Evolutionary conservation across 2,329 filamentous ascomycete genomes (phyloP).

Genomic region (Penicillium expansum): DNA sequence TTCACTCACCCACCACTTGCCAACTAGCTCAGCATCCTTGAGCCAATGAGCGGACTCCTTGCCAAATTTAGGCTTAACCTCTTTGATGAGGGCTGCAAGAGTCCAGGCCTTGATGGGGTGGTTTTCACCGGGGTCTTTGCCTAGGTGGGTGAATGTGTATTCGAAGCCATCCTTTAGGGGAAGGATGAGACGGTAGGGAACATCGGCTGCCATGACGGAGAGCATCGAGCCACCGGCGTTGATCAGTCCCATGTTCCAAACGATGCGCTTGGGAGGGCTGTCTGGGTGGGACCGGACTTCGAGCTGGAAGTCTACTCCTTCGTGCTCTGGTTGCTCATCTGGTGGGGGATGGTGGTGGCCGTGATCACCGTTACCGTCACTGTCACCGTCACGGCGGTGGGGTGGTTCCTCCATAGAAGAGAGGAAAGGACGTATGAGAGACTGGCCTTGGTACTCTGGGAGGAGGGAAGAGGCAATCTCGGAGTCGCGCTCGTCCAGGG

Average conservation of each 20-base stretch:
- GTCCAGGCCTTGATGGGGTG: constrained; percentile 33
- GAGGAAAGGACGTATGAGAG: constrained; percentile 43
- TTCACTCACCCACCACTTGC: constrained; percentile 38
- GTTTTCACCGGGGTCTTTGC: constrained; percentile 35
- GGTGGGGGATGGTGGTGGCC: neutral
- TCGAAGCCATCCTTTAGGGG: constrained; percentile 71
- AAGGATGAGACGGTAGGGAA: constrained; percentile 68
- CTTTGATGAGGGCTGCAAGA: constrained; percentile 23
- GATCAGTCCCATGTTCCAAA: constrained; percentile 36
- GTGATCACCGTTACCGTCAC: no score
- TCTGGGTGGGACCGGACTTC: neutral
- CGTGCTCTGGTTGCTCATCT: neutral
- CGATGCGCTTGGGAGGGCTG: constrained; percentile 19
- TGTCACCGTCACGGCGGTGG: constrained; percentile 13
- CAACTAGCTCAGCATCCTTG: constrained; percentile 36
- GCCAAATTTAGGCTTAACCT: constrained; percentile 29
- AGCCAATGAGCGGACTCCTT: constrained; percentile 35
- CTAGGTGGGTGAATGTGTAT: constrained; percentile 37
- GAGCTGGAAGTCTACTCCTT: neutral
- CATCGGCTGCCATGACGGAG: constrained; percentile 68
- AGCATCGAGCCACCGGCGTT: constrained; percentile 48
- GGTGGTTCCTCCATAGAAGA: constrained; percentile 16
- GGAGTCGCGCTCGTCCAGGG: constrained; percentile 36
- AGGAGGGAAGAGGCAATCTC: constrained; percentile 40
- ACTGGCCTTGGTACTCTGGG: constrained; percentile 49